Base-by-base conservation (phyloP, 2,329 filamentous ascomycete species). In the Phyllachora maydis region DNA sequence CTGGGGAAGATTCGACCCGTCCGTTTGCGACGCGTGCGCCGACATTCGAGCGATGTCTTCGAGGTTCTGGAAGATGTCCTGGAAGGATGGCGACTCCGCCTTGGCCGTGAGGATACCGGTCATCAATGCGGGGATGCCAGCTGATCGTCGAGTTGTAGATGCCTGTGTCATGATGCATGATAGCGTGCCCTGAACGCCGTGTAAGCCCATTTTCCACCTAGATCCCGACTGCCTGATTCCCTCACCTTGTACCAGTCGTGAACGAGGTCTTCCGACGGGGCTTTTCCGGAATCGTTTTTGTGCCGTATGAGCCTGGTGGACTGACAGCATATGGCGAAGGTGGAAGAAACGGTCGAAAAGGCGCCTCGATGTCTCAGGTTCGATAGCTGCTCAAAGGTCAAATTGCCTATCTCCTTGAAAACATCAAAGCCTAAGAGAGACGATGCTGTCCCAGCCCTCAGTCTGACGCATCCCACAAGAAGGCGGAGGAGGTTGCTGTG, bases 321-420 rank as follows among this genome's bases (percentile, higher is more conserved):
- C 50, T 72, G 57, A 31, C 85, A 95, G 37, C 82, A 90, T 14
- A 65, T 59, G 2, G 68, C 63, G 45, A 93, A 95, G 0, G 83
- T 92, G 25, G 81, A 69, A 1, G 85, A 77, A 2, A 95, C 88
- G 0, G 85, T 85, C 0, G 81, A 88, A 39, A 95, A 91, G 5
- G 88, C 88, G 27, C 88, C 88, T 27, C 88, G 65, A 44, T 98
- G 88, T 19, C 88, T 66, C 15, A 98, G 55, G 24, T 66, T 76
- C 0, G 79, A 68, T 6, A 98, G 56, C 39, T 98, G 79, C 3
- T 65, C 65, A 39, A 93, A 91, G 10, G 78, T 73, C 5, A 91
- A 49, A 18, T 65, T 55, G 6, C 82, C 82, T 18, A 85, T 64
- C 6, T 50, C 52, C 18, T 65, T 55, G 30, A 82, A 77, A 1